A percentile compares a stretch with the other conserved stretches of the same genome.
Evolutionary conservation across 2,329 filamentous ascomycete genomes (phyloP).

Genomic region (Ophiosphaerella narmari): DNA sequence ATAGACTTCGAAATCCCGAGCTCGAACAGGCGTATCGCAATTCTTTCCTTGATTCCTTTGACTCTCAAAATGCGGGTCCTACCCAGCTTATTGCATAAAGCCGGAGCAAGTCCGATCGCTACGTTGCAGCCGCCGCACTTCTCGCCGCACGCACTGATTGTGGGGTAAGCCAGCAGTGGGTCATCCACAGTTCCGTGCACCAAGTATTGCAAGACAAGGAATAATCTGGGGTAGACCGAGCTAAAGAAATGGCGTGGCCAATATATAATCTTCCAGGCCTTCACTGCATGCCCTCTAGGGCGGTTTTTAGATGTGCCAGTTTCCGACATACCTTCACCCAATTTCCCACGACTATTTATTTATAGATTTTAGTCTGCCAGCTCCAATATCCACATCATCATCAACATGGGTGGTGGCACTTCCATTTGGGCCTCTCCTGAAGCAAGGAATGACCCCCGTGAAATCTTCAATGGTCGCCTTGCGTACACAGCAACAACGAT

Average conservation of each 20-base stretch:
- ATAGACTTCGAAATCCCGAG: too few relatives aligned
- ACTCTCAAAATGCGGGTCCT: too few relatives aligned
- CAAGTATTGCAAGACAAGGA: neutral
- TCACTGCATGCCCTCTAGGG: too few relatives aligned
- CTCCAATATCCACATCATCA: neutral
- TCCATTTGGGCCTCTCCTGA: slow-evolving; percentile 47
- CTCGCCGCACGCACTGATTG: neutral
- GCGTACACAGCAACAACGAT: slow-evolving; percentile 41
- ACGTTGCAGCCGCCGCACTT: neutral
- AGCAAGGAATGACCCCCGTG: slow-evolving; percentile 42
- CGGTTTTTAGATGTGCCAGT: too few relatives aligned
- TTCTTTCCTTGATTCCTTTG: neutral
- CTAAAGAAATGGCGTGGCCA: neutral
- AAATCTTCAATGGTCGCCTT: slow-evolving; percentile 47
- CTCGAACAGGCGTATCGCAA: neutral
- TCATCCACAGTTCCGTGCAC: neutral
- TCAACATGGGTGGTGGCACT: slow-evolving; percentile 46
- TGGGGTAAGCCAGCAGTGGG: neutral
- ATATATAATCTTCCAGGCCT: too few relatives aligned
- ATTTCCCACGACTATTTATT: too few relatives aligned
- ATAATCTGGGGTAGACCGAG: slow-evolving; percentile 1
- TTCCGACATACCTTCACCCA: too few relatives aligned
- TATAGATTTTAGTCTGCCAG: too few relatives aligned
- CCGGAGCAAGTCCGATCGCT: neutral
- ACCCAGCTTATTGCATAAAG: too few relatives aligned